Percentiles rank a stretch among this genome's conserved stretches.
phyloP scores from a whole-genome alignment of 73 alveolate genomes.

The Paraurostyla sp. region DNA sequence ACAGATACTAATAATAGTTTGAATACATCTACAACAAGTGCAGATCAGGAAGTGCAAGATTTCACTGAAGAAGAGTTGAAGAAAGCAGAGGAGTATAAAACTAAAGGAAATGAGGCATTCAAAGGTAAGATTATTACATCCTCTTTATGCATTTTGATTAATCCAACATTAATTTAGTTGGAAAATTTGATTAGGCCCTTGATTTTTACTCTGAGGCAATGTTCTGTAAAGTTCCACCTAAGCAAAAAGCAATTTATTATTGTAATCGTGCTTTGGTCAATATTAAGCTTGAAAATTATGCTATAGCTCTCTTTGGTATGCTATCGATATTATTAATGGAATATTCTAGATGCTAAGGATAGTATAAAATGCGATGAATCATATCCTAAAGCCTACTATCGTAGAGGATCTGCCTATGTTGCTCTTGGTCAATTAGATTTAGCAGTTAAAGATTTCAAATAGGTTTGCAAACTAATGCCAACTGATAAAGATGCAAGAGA shows the following conservation, averaged over 20 bases:
- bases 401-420: slow-evolving; percentile 95
- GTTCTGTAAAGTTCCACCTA: slow-evolving; percentile 64
- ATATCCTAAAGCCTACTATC: slow-evolving; percentile 92
- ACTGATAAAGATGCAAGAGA: slow-evolving; percentile 89
- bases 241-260: slow-evolving; percentile 82
- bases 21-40: slow-evolving; percentile 29
- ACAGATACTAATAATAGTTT: slow-evolving; percentile 2
- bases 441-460: slow-evolving; percentile 88
- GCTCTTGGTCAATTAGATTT: slow-evolving; percentile 86
- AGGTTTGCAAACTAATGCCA: slow-evolving; percentile 77
- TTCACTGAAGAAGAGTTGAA: slow-evolving; percentile 58
- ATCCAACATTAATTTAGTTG: neutral
- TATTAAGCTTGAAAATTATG: slow-evolving; percentile 96
- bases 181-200: slow-evolving; percentile 73
- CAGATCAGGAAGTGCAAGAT: slow-evolving; percentile 34
- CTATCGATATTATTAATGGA: neutral
- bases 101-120: slow-evolving; percentile 72
- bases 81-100: slow-evolving; percentile 77
- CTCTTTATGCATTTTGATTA: neutral
- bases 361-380: slow-evolving; percentile 92
- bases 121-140: neutral
- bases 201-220: slow-evolving; percentile 77
- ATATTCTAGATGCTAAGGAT: slow-evolving; percentile 88
- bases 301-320: slow-evolving; percentile 87
- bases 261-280: slow-evolving; percentile 96